Conservation (phyloP, 2,329 filamentous ascomycete genomes). For the Fusarium sp. region DNA sequence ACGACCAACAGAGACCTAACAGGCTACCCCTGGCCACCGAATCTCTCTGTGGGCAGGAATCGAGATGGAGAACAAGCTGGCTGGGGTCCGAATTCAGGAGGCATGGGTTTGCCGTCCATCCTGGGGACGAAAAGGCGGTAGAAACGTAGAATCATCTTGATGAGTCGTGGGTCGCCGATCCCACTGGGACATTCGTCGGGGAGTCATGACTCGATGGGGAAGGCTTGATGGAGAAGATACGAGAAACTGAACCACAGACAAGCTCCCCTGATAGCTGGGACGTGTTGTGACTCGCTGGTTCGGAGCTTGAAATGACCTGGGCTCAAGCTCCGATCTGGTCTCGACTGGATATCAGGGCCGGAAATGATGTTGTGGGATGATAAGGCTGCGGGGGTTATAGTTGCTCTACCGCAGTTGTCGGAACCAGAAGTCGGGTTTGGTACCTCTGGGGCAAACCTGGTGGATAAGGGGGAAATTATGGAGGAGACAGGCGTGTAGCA, state of each 20-base stretch:
- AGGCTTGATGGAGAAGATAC: slow-evolving; percentile 8
- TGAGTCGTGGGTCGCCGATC: slow-evolving; percentile 13
- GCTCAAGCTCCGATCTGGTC: not conserved
- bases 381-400: slow-evolving; percentile 27
- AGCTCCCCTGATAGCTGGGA: not conserved
- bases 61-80: slow-evolving; percentile 9
- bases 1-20: not conserved
- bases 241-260: not conserved
- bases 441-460: slow-evolving; percentile 11
- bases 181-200: slow-evolving; percentile 1
- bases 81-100: not conserved
- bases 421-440: slow-evolving; percentile 1
- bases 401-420: slow-evolving; percentile 15
- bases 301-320: slow-evolving; percentile 1
- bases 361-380: slow-evolving; percentile 22
- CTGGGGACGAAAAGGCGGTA: not conserved
- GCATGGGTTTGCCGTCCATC: not conserved
- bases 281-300: slow-evolving; percentile 1
- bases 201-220: slow-evolving; percentile 15
- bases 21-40: slow-evolving; percentile 1
- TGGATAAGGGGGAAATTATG: slow-evolving; percentile 38
- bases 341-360: slow-evolving; percentile 4
- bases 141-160: not conserved
- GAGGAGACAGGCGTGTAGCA: slow-evolving; percentile 14
- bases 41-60: slow-evolving; percentile 21